Evolutionary conservation across 2,329 filamentous ascomycete species (phyloP).

Genomic region (Penicillium corylophilum): DNA sequence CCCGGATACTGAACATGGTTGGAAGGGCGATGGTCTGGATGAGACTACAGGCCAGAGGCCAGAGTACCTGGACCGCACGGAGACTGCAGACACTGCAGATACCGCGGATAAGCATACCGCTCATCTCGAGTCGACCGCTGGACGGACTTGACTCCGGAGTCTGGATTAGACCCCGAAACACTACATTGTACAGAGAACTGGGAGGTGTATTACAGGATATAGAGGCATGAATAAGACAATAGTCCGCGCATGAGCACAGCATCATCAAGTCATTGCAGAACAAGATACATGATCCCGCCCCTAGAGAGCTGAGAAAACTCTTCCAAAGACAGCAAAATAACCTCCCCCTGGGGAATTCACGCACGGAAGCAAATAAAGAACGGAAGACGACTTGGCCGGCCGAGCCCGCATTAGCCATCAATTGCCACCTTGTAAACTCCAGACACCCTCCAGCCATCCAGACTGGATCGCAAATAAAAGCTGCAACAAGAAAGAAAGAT

Average conservation of each 20-base stretch:
- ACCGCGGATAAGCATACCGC: conserved; percentile 6
- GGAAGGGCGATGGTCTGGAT: conserved; percentile 6
- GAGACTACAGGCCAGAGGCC: not conserved
- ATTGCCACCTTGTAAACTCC: conserved; percentile 7
- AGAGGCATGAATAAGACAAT: not conserved
- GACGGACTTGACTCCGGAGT: conserved; percentile 9
- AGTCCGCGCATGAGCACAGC: not conserved
- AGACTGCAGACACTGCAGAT: conserved; percentile 2
- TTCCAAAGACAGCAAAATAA: not conserved
- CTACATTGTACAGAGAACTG: not conserved
- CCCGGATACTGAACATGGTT: conserved; percentile 13
- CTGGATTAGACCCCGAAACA: not conserved
- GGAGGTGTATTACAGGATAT: not conserved
- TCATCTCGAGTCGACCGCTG: conserved; percentile 15
- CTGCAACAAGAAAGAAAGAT: not conserved
- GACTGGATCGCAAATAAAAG: conserved; percentile 13
- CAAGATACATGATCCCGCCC: not conserved
- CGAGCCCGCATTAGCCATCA: not conserved
- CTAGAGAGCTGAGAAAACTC: not conserved
- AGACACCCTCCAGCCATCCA: conserved; percentile 14
- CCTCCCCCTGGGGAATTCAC: not conserved
- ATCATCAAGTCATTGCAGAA: not conserved
- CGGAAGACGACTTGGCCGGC: not conserved
- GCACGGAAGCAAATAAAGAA: not conserved
- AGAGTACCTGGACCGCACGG: not conserved